Evolutionary conservation across 306 rosid species (phyloP), one percentile per base, ranked within the genome.

Genomic region (Quercus bicolor): DNA sequence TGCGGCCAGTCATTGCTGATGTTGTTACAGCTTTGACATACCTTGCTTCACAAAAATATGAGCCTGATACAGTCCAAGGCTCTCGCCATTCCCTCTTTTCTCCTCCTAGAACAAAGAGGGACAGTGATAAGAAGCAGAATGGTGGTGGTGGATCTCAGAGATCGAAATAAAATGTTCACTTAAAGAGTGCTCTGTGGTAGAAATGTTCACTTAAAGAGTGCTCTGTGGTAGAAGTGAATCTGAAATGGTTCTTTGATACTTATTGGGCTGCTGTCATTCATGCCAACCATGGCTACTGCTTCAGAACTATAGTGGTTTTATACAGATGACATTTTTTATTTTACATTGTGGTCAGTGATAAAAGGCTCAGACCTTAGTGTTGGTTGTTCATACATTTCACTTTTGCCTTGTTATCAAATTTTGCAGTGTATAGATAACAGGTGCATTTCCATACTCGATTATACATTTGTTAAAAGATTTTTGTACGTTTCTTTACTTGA

Each of bases 1-100:
- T 90, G 92, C 89, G 98, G 13, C 98, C 96, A 0, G 96, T 88
- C 29, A 85, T 95, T 74, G 97, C 94, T 56, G 98, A 95, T 82
- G 98, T 95, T 55, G 98, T 92, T 85, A 95, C 97, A 29, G 98
- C 98, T 82, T 81, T 95, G 80, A 77, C 88, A 70, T 95, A 95
- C 85, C 98, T 95, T 75, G 92, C 98, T 78, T 70, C 89, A 13
- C 98, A 95, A 77, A 87, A 76, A 74, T 84, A 82, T 56, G 90
- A 90, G 62, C 84, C 89, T 4, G 83, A 85, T 80, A 80, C 89
- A 11, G 88, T 78, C 62, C 95, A 88, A 76, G 80, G 86, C 84
- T 83, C 96, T 61, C 89, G 84, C 78, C 85, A 83, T 40, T 78
- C 88, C 33, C 88, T 90, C 19, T 64, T 81, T 70, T 90, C 97